Conservation (phyloP, 805 yeast species). For the Cyberlindnera misumaiensis region DNA sequence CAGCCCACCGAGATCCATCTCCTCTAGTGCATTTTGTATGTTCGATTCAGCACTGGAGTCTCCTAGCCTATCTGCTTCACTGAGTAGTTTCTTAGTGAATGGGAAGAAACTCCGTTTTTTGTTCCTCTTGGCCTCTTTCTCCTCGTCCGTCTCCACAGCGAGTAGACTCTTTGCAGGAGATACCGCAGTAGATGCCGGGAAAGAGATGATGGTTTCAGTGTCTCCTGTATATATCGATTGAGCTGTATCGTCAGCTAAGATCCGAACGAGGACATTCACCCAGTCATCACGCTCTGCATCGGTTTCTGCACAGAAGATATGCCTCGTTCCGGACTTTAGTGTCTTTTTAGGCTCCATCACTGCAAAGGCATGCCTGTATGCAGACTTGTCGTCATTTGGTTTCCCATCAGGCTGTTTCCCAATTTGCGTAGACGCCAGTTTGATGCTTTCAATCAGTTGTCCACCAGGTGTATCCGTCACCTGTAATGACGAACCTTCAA, state of each 20-base stretch:
- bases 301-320: slow-evolving; percentile 72
- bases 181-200: background rate
- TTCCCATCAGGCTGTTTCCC: slow-evolving; percentile 40
- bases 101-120: slow-evolving; percentile 59
- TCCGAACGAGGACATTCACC: slow-evolving; percentile 43
- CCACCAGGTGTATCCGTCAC: slow-evolving; percentile 56
- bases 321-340: slow-evolving; percentile 30
- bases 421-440: slow-evolving; percentile 44
- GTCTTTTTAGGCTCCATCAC: slow-evolving; percentile 39
- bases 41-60: slow-evolving; percentile 3
- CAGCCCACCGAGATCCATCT: slow-evolving; percentile 20
- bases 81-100: slow-evolving; percentile 32
- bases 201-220: background rate
- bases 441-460: slow-evolving; percentile 43
- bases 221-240: slow-evolving; percentile 7
- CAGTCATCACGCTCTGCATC: slow-evolving; percentile 70
- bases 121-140: slow-evolving; percentile 35
- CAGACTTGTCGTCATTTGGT: slow-evolving; percentile 20
- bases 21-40: slow-evolving; percentile 26
- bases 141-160: slow-evolving; percentile 4
- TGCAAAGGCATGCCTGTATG: slow-evolving; percentile 54
- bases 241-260: slow-evolving; percentile 18
- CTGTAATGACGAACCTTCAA: slow-evolving; percentile 52
- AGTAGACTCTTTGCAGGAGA: background rate
- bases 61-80: slow-evolving; percentile 6